Base-by-base conservation (phyloP, 495 filamentous ascomycete species). In the Collariella sp. region DNA sequence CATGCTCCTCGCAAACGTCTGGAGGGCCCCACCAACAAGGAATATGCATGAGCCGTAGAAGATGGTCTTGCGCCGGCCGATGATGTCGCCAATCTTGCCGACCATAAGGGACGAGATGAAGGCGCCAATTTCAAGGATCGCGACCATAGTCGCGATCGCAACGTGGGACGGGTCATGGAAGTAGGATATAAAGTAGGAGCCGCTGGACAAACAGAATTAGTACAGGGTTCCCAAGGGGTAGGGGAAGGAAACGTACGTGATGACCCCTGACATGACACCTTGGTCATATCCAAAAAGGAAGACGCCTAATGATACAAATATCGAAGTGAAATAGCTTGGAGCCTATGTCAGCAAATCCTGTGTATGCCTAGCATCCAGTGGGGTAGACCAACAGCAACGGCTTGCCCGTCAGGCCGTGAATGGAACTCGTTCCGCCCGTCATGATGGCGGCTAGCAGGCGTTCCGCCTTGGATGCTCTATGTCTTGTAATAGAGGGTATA, bases 281-380 rank as follows among this genome's bases (percentile, higher is more conserved):
- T 98, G 93, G 66, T 98, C 93, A 79, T 98, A 98, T 50, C 93
- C 94, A 69, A 98, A 98, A 23, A 98, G 76, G 62, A 98, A 98
- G 23, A 98, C 93, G 22, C 93, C 93, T 65, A 98, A 78, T 46
- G 94, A 97, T 59, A 98, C 93, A 72, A 98, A 97, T 15, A 98
- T 87, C 67, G 87, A 95, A 31, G 94, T 96, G 67, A 98, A 97
- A 67, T 96, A 98, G 47, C 90, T 95, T n/a, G 62, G 24, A 56
- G 19, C 11, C 13, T 2, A 18, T 12, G 49, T 61, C 22, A 58
- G 51, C 23, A 47, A 6, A 15, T 0, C 7, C 2, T 13, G 9
- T 7, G 11, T 1, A n/a, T 4, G n/a, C 20, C 13, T 23, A 46
- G 13, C 39, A 36, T 19, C 10, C 12, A 7, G 7, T 13, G 20